Evolutionary conservation across 495 filamentous ascomycete species (phyloP), one percentile per base, ranked within the genome.

Genomic region (Podospora comata): DNA sequence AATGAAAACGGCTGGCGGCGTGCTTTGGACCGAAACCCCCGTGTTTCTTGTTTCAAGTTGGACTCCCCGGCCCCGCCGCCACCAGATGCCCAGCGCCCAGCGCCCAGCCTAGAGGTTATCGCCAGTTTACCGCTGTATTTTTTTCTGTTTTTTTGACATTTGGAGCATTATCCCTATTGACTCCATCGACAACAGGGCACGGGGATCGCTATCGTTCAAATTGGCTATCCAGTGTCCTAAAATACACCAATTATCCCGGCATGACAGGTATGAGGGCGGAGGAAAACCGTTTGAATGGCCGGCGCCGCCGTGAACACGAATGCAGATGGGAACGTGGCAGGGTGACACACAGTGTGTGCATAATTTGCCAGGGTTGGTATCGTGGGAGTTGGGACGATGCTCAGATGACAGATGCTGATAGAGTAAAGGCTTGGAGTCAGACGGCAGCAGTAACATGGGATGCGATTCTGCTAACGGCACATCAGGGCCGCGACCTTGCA

Each of bases 41-140:
- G 64, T 65, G 44, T 61, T 65, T 65, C 34, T 30, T 60, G 64
- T 65, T 65, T 65, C 64, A 65, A 59, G 64, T 60, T 65, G 39
- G 39, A 48, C 7, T 48, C 39, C 39, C 39, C 39, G 39, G 39
- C 39, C 39, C 39, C 39, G 39, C 39, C 39, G 39, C 39, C 39
- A 48, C 39, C 13, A 3, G 39, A 16, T 48, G 39, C 15, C 39
- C 39, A 48, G 39, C 39, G 39, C 39, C 39, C 39, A 48, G 39
- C 39, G 39, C 13, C 39, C 39, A 48, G 39, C 39, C 39, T 11
- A 48, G 39, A 48, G 39, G 39, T 2, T 48, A 16, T 48, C 39
- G 39, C 39, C 39, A 11, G 39, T 48, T 48, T 48, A 13, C 39
- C 39, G 39, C 13, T 48, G 39, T 6, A 5, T 23, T 1, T 6